Percentiles rank a stretch among this genome's conserved stretches.
These are phyloP conservation scores for Botrytis fabae DNA, from an alignment of 2,329 filamentous ascomycete species.

Conservation along the genomic window DNA sequence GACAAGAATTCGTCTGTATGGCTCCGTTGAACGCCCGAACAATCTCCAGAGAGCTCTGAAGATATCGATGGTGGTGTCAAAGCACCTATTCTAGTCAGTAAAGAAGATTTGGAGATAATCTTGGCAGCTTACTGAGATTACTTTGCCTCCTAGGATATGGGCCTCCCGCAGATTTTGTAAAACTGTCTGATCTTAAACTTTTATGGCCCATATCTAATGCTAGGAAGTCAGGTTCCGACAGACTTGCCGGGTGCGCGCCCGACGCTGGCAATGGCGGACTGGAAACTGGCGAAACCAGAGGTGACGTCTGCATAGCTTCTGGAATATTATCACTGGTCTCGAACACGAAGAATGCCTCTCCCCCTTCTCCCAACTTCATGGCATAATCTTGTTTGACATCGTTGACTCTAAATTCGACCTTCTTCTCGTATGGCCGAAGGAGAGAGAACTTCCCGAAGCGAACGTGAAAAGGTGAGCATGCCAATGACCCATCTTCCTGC, in stretches of 20 bases:
- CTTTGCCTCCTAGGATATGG: constrained; percentile 44
- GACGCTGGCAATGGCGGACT: constrained; percentile 69
- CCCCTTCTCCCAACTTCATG: constrained; percentile 97
- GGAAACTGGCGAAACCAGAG: constrained; percentile 82
- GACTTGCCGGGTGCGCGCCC: constrained; percentile 44
- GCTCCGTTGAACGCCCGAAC: constrained; percentile 48
- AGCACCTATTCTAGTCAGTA: constrained; percentile 29
- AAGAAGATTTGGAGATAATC: neutral
- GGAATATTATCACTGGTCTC: constrained; percentile 91
- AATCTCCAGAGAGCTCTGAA: constrained; percentile 55
- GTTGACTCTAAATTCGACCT: constrained; percentile 98
- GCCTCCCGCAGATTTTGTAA: constrained; percentile 48
- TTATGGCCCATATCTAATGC: constrained; percentile 51
- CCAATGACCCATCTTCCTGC: constrained; percentile 84
- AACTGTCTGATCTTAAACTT: constrained; percentile 46
- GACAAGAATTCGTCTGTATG: constrained; percentile 58
- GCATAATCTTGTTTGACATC: constrained; percentile 86
- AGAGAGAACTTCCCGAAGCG: constrained; percentile 98
- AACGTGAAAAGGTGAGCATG: constrained; percentile 96
- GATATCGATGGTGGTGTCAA: constrained; percentile 56
- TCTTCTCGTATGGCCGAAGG: constrained; percentile 93
- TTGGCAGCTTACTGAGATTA: constrained; percentile 36
- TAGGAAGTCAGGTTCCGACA: constrained; percentile 70
- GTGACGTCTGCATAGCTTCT: constrained; percentile 91
- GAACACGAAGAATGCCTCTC: constrained; percentile 98